Conservation (phyloP, 2,329 filamentous ascomycete genomes). For the Fusarium udum region DNA sequence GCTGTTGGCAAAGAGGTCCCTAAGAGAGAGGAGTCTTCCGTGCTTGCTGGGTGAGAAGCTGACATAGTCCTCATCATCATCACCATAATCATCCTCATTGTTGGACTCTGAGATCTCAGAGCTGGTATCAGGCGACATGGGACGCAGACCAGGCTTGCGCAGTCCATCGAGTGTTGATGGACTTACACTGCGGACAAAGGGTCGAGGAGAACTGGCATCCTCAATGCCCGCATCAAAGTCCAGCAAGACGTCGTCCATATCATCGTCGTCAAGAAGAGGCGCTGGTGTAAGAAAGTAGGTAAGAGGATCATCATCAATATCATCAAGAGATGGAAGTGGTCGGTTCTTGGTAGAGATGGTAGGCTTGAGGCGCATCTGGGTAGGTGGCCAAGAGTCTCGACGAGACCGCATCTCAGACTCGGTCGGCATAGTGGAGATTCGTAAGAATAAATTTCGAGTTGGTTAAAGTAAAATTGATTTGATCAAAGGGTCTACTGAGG, state of each 20-base stretch:
- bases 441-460: background rate
- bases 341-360: conserved; percentile 53
- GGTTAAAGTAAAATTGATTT: background rate
- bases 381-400: conserved; percentile 63
- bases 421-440: conserved; percentile 48
- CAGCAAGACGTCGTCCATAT: conserved; percentile 56
- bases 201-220: conserved; percentile 55
- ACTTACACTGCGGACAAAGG: conserved; percentile 64
- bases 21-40: conserved; percentile 53
- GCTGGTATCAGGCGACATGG: conserved; percentile 40
- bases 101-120: conserved; percentile 56
- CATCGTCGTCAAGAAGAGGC: conserved; percentile 53
- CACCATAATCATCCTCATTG: conserved; percentile 59
- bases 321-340: conserved; percentile 55
- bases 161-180: conserved; percentile 65
- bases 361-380: conserved; percentile 58
- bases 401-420: conserved; percentile 47
- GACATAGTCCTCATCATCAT: conserved; percentile 62
- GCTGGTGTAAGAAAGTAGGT: conserved; percentile 65
- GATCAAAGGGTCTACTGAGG: conserved; percentile 8
- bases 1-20: conserved; percentile 54
- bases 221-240: conserved; percentile 69
- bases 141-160: conserved; percentile 50
- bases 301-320: conserved; percentile 63
- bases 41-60: conserved; percentile 56